phyloP scores from a whole-genome alignment of 2,329 filamentous ascomycete genomes.

The Pseudogymnoascus sp. region DNA sequence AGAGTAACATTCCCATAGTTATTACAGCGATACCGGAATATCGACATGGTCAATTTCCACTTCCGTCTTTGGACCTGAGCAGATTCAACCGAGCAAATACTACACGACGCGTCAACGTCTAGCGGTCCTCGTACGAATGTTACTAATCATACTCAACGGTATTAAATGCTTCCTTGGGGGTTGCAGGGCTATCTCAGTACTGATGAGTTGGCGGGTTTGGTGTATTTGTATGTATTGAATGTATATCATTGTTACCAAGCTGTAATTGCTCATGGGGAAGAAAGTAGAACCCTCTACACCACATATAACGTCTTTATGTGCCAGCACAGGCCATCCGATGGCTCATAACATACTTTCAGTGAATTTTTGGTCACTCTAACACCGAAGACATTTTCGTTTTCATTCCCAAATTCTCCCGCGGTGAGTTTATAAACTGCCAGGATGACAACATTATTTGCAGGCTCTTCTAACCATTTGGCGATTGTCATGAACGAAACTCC shows the following conservation, averaged over 20 bases:
- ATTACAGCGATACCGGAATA: background rate
- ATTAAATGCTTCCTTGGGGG: background rate
- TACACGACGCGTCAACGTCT: background rate
- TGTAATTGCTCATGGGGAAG: background rate
- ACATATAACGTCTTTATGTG: background rate
- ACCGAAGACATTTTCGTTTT: background rate
- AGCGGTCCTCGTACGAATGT: background rate
- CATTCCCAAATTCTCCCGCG: background rate
- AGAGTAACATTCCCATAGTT: background rate
- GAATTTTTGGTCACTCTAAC: background rate
- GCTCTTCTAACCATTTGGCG: too few relatives aligned
- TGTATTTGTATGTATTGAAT: background rate
- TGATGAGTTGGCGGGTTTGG: background rate
- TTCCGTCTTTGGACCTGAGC: background rate
- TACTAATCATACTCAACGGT: background rate
- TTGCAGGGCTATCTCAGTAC: background rate
- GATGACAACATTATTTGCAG: background rate
- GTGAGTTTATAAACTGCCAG: background rate
- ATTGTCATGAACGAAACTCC: too few relatives aligned
- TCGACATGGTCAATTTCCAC: background rate
- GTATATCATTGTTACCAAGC: background rate
- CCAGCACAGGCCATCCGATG: background rate
- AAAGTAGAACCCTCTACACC: background rate
- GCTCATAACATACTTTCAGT: background rate
- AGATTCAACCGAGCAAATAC: background rate